phyloP scores from a whole-genome alignment of 1,284 basidiomycete genomes.

The Ceratorhiza oryzae-sativae region DNA sequence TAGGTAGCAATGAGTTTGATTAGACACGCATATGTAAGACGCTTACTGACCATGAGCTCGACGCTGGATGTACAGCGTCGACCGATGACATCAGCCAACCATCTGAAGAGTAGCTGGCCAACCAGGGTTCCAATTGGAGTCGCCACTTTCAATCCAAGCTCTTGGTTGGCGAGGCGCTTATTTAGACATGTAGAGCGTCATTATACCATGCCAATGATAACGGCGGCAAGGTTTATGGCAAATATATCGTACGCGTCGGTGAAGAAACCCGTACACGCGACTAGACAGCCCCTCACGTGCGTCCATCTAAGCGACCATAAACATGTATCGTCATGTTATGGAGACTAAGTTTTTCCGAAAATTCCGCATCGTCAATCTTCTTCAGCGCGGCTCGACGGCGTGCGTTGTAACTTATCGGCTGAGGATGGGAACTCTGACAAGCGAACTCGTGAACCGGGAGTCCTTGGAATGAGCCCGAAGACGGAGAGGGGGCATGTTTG shows the following conservation, averaged over 20 bases:
- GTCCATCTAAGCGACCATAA: constrained; percentile 47
- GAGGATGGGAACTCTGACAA: too few species aligned
- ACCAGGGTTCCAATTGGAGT: constrained; percentile 57
- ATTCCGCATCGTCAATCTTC: constrained; percentile 77
- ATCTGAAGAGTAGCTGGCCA: constrained; percentile 42
- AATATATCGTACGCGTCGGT: constrained; percentile 55
- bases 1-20: constrained; percentile 16
- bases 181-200: constrained; percentile 55
- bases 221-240: constrained; percentile 71
- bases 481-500: too few species aligned
- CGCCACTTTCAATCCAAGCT: constrained; percentile 73
- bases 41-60: constrained; percentile 53
- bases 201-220: constrained; percentile 77
- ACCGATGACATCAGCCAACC: constrained; percentile 45
- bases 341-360: constrained; percentile 58
- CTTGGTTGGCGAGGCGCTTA: constrained; percentile 66
- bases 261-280: constrained; percentile 83
- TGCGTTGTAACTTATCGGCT: constrained; percentile 51
- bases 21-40: not conserved
- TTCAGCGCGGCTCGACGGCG: constrained; percentile 71
- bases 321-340: not conserved
- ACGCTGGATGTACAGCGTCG: constrained; percentile 54
- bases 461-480: too few species aligned
- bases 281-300: constrained; percentile 70
- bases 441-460: too few species aligned